Conservation (phyloP, 805 yeast species). For the Candida caryicola region DNA sequence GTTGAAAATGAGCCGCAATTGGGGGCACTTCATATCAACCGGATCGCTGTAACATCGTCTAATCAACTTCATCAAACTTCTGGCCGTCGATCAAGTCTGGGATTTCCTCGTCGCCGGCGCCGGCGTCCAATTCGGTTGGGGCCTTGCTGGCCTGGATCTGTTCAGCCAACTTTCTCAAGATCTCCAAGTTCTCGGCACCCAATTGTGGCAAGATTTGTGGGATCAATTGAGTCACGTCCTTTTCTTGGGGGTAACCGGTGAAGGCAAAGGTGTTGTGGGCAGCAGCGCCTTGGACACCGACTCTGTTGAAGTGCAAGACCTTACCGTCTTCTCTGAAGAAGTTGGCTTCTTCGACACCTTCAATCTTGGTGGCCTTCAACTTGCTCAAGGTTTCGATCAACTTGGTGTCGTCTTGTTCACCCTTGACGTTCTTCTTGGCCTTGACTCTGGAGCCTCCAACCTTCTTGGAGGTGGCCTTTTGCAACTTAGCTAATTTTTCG, state of each 20-base stretch:
- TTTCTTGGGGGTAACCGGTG: conserved; percentile 93
- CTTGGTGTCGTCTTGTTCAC: conserved; percentile 87
- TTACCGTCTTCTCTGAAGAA: conserved; percentile 96
- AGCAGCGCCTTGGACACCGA: conserved; percentile 91
- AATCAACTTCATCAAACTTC: conserved; percentile 67
- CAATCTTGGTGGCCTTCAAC: conserved; percentile 83
- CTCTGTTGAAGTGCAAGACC: conserved; percentile 93
- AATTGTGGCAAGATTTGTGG: conserved; percentile 94
- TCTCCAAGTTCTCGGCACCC: conserved; percentile 91
- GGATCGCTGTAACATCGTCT: conserved; percentile 11
- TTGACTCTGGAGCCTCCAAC: conserved; percentile 88
- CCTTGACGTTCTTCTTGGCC: conserved; percentile 70
- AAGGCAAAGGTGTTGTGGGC: conserved; percentile 89
- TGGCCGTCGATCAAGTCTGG: conserved; percentile 87
- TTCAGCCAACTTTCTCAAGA: conserved; percentile 85
- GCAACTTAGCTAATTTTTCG: conserved; percentile 90
- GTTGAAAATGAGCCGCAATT: background rate
- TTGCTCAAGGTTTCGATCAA: conserved; percentile 85
- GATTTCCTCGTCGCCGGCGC: conserved; percentile 46
- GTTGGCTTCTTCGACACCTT: conserved; percentile 94
- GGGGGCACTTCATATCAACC: background rate
- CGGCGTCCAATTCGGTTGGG: conserved; percentile 46
- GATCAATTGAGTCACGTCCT: conserved; percentile 84
- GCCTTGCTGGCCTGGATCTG: conserved; percentile 68
- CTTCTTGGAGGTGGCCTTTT: conserved; percentile 75